phyloP scores from a whole-genome alignment of 192 early-diverging fungal genomes.

The Coemansia sp. region DNA sequence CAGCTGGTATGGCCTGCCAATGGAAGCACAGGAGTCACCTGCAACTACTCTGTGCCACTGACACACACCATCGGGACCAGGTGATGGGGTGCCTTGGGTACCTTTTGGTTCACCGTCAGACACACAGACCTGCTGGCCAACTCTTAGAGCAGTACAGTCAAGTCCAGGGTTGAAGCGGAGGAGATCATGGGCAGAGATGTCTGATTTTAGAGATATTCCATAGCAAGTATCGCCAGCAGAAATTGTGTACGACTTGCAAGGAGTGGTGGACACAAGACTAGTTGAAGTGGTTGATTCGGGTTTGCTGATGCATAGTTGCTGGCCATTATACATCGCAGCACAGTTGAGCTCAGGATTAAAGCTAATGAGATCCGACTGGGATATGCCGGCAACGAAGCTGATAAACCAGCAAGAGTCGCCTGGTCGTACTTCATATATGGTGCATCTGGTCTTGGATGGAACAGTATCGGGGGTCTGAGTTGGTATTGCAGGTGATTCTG shows the following conservation, averaged over 20 bases:
- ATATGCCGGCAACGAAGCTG: not conserved
- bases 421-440: not conserved
- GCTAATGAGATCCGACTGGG: not conserved
- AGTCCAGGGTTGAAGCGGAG: constrained; percentile 7
- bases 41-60: not conserved
- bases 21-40: not conserved
- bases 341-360: not conserved
- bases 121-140: constrained; percentile 1
- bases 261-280: not conserved
- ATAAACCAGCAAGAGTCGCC: constrained; percentile 13
- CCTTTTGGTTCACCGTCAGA: not conserved
- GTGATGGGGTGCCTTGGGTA: not conserved
- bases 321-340: not conserved
- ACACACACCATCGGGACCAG: not conserved
- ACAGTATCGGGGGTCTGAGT: not conserved
- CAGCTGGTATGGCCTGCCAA: not conserved
- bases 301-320: not conserved
- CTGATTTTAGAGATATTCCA: not conserved
- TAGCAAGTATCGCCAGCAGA: constrained; percentile 7
- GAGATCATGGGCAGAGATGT: not conserved
- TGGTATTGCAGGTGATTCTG: not conserved
- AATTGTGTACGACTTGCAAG: not conserved
- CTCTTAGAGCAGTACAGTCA: not conserved
- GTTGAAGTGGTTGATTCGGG: not conserved
- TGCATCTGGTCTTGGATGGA: not conserved